Base-by-base conservation (phyloP, 352 stramenopile species). In the Blastocystis sp. region DNA sequence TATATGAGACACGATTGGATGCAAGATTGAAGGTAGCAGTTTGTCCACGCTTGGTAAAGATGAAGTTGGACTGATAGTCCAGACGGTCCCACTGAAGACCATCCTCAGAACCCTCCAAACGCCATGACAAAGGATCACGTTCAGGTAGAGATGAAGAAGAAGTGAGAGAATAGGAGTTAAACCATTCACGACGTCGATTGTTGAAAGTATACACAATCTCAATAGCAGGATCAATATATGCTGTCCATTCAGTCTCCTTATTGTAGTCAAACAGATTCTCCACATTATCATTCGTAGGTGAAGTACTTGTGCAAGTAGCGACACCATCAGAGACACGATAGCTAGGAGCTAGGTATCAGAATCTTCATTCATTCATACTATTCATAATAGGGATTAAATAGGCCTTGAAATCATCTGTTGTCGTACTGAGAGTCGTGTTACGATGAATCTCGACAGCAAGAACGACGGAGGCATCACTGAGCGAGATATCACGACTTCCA, bases 201-300 rank as follows among this genome's bases (percentile, higher is more conserved):
- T 77, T 87, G 77, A 87, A 87, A 14, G 59, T 77, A 54, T 87
- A 87, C 21, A 35, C 56, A n/a, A 87, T 56, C 11, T 46, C 21
- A 54, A 74, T 65, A 7, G 56, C 7, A 16, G 37, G n/a, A 19
- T 87, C 46, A 27, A 63, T 56, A 29, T 49, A 58, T 3, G 52
- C 46, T 27, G 39, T 74, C 71, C 71, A 83, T 49, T 83, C 21
- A 46, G 77, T 87, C 11, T 21, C 35, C 35, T 58, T 43, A 42
- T 87, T 77, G 65, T 87, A 58, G 49, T 87, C 77, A 46, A 87
- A 87, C n/a, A 87, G 59, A 54, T 74, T 87, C 42, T 83, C 52
- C 71, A 83, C 71, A 37, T 57, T 32, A 43, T 66, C 46, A 29
- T 59, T 59, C 2, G 71, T 65, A 24, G 54, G 71, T 21, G 71